Evolutionary conservation across 192 early-diverging fungal species (phyloP).

Genomic region (Cladochytrium replicatum): DNA sequence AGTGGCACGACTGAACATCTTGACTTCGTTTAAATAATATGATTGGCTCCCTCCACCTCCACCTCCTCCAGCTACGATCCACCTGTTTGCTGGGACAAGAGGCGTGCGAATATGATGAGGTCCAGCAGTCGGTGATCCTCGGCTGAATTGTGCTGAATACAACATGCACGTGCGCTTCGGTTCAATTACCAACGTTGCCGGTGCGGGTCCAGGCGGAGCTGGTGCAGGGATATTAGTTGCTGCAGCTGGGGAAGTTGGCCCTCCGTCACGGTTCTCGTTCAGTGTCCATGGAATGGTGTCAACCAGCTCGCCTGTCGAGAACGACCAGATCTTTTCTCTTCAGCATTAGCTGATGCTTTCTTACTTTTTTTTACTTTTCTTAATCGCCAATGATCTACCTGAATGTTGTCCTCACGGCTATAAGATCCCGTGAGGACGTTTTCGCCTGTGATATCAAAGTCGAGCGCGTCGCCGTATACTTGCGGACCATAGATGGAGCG

Average conservation of each 20-base stretch:
- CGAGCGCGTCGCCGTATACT: constrained; percentile 47
- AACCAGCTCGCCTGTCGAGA: constrained; percentile 12
- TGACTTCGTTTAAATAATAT: constrained; percentile 25
- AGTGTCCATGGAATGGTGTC: constrained; percentile 34
- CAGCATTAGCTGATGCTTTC: neutral
- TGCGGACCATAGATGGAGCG: constrained; percentile 43
- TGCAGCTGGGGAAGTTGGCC: neutral
- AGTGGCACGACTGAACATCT: constrained; percentile 17
- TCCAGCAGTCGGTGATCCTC: constrained; percentile 1
- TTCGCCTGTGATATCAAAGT: constrained; percentile 25
- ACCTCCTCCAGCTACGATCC: constrained; percentile 33
- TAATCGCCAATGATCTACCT: constrained; percentile 14
- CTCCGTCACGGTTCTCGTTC: constrained; percentile 15
- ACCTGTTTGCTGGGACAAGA: constrained; percentile 4
- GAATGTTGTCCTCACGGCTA: constrained; percentile 26
- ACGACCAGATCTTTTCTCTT: constrained; percentile 24
- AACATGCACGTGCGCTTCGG: constrained; percentile 7
- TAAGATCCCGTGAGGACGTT: constrained; percentile 36
- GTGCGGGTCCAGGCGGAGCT: neutral
- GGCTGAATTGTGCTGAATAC: constrained; percentile 25
- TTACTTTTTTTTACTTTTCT: too few species aligned
- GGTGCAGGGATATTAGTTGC: neutral
- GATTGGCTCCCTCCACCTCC: constrained; percentile 8
- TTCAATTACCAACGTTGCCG: neutral
- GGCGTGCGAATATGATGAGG: too few species aligned